phyloP scores from a whole-genome alignment of 75 land plant species.

The Pinus tabuliformis region DNA sequence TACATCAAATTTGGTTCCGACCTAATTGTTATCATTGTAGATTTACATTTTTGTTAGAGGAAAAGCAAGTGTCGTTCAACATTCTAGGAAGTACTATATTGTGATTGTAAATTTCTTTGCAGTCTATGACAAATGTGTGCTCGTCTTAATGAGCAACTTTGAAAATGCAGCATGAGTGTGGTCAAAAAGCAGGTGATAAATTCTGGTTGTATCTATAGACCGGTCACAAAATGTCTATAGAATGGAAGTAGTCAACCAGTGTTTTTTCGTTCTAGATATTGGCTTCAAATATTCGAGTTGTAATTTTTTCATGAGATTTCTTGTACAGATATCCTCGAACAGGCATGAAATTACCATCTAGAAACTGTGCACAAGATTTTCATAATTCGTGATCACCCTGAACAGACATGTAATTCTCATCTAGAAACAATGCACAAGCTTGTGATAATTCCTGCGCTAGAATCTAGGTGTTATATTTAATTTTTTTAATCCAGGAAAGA shows the following conservation, averaged over 20 bases:
- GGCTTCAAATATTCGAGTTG: neutral
- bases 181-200: neutral
- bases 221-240: neutral
- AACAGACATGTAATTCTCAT: neutral
- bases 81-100: neutral
- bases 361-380: neutral
- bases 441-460: neutral
- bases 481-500: neutral
- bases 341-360: neutral
- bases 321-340: neutral
- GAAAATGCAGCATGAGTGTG: neutral
- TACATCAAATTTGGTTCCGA: slow-evolving; percentile 1
- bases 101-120: slow-evolving; percentile 2
- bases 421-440: neutral
- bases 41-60: neutral
- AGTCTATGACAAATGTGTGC: neutral
- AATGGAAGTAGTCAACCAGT: neutral
- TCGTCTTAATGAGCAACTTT: neutral
- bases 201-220: neutral
- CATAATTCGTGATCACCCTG: too few species aligned
- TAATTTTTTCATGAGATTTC: neutral
- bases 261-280: neutral
- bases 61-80: neutral
- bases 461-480: neutral
- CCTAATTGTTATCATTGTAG: neutral